These are phyloP conservation scores for Boletus reticulatus DNA, from an alignment of 768 basidiomycete genomes.

Conservation along the genomic window DNA sequence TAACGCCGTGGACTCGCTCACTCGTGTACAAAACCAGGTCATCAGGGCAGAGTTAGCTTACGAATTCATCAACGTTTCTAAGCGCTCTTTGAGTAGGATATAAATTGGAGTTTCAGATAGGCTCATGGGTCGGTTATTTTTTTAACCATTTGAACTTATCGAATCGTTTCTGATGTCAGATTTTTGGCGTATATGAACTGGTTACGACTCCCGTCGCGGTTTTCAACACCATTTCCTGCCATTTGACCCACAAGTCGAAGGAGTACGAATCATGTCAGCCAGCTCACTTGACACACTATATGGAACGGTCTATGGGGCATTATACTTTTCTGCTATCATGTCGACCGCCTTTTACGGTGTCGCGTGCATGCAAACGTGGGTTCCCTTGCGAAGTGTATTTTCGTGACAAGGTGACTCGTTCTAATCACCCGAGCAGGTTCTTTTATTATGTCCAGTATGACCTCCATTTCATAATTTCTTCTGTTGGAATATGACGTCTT, in stretches of 20 bases:
- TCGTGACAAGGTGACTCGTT: too few relatives aligned
- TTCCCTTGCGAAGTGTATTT: too few relatives aligned
- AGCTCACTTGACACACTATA: not conserved
- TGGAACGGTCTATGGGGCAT: not conserved
- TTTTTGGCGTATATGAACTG: not conserved
- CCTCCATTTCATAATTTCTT: not conserved
- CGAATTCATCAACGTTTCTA: too few relatives aligned
- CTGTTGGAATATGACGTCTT: not conserved
- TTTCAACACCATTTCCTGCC: not conserved
- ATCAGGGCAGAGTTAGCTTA: too few relatives aligned
- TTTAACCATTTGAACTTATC: too few relatives aligned
- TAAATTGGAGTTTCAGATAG: too few relatives aligned
- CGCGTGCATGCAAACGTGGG: conserved; percentile 12
- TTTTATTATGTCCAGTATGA: conserved; percentile 6
- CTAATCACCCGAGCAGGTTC: not conserved
- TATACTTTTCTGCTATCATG: not conserved
- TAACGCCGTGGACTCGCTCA: too few relatives aligned
- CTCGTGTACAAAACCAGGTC: too few relatives aligned
- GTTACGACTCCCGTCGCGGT: not conserved
- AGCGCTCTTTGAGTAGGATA: too few relatives aligned
- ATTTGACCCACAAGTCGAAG: not conserved
- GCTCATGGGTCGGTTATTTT: too few relatives aligned
- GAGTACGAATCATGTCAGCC: not conserved
- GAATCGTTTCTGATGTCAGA: not conserved
- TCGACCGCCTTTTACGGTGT: not conserved